Base-by-base conservation (phyloP, 2,329 filamentous ascomycete species). In the Geosmithia flava region DNA sequence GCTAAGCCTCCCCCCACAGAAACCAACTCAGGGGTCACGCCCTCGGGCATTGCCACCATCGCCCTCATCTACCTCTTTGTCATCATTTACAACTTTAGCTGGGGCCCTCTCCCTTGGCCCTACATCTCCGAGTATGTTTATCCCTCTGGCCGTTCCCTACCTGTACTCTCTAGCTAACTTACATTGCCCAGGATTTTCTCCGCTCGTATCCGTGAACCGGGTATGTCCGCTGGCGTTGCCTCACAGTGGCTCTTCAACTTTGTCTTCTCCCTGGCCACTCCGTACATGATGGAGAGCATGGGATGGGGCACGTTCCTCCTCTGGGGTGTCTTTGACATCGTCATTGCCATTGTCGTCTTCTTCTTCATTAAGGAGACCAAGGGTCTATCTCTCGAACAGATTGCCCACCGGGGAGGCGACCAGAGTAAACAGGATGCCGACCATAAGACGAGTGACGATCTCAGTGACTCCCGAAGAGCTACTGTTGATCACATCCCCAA, bases 241-340 rank as follows among this genome's bases (percentile, higher is more conserved):
- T 80, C 76, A 1, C 78, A 84, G 55, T 82, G 79, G 78, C 57
- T 83, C 3, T 83, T 83, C 60, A 83, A 84, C 55, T 80, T 83
- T 49, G 75, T 82, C 2, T 72, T 74, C 59, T 60, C 65, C 2
- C 58, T 72, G 13, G 63, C 63, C 0, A 74, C 71, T 4, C 72
- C 72, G 0, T 72, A 72, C 53, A 74, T 72, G 65, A 70, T 76
- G 48, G 54, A 58, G 1, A 64, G 65, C 33, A 62, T 76, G 48
- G 65, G 67, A 0, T 74, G 67, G 59, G 74, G 74, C 17, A 76
- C 76, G 0, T 83, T 81, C 60, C 69, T 83, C 53, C 75, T 81
- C 47, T 83, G 80, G 58, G 71, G 76, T 13, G 70, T 62, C 45
- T 82, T 82, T 62, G 80, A 78, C 58, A 73, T 76, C 54, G 58